Evolutionary conservation across 2,329 filamentous ascomycete species (phyloP), one percentile per base, ranked within the genome.

Genomic region (Chaetomiaceae sp.): DNA sequence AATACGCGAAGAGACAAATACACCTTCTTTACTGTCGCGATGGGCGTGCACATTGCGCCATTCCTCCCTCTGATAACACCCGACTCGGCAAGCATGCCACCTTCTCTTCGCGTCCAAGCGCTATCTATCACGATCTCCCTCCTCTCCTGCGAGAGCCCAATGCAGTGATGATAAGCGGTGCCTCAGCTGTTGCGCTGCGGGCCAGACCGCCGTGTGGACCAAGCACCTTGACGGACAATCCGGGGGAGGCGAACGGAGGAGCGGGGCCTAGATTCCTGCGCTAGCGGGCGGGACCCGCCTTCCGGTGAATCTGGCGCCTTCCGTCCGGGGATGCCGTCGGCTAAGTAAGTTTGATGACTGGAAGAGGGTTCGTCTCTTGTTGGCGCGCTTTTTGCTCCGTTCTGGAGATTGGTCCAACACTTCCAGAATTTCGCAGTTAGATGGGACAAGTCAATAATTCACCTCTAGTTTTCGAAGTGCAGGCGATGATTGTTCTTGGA

Each of bases 51-150:
- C 14, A 9, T 31, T 31, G 4, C 8, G 27, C 27, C 3, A 31
- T 31, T 9, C 27, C 5, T 7, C 27, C 3, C 8, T 31, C 27
- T 9, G 27, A 31, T 31, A 31, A 31, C 27, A 31, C 27, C 27
- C 27, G 27, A 31, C 4, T 31, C 8, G 4, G 3, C 27, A 9
- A 31, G n/a, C 5, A 19, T 47, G 31, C 6, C 39, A 49, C 51
- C 51, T 54, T 48, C 51, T 49, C 33, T 49, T 45, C 46, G 15
- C 9, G 46, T 45, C 25, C 51, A 45, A 49, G 51, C 34, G 45
- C 39, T 45, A 48, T 54, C 39, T 45, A 54, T 54, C 51, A 44
- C 8, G 45, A 48, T 47, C 22, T 36, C 31, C 51, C 2, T 23
- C 9, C 9, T 6, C 17, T n/a, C n/a, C n/a, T n/a, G n/a, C n/a